Conservation (phyloP, 2,329 filamentous ascomycete species). For the Ceratocystis variospora region DNA sequence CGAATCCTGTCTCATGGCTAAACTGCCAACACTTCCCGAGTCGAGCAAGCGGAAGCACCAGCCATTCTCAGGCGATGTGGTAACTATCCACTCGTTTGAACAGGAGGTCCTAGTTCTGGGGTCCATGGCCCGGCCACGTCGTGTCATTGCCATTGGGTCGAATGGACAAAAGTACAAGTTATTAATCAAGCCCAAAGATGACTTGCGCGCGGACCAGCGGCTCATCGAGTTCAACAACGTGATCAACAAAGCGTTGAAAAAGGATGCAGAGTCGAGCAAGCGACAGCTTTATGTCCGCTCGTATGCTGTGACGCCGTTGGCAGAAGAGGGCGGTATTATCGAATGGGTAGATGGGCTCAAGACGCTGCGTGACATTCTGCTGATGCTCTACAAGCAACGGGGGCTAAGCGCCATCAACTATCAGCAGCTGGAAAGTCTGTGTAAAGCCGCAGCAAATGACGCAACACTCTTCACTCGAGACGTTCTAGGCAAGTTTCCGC, state of each 20-base stretch:
- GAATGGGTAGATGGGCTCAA: conserved; percentile 98
- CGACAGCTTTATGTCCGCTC: conserved; percentile 91
- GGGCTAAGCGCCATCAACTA: conserved; percentile 55
- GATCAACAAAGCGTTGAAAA: conserved; percentile 89
- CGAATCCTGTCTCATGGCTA: conserved; percentile 70
- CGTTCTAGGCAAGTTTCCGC: conserved; percentile 54
- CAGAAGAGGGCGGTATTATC: conserved; percentile 94
- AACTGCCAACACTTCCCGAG: conserved; percentile 60
- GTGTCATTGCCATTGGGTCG: conserved; percentile 73
- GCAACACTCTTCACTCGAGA: conserved; percentile 51
- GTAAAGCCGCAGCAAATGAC: conserved; percentile 1
- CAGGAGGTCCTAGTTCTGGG: conserved; percentile 84
- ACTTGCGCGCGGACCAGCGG: conserved; percentile 90
- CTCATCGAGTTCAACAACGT: conserved; percentile 99
- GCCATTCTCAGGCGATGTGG: conserved; percentile 73
- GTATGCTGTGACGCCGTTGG: conserved; percentile 90
- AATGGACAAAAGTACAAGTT: conserved; percentile 82
- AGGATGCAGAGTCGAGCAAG: conserved; percentile 78
- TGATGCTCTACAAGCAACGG: conserved; percentile 62
- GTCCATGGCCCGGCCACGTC: conserved; percentile 83
- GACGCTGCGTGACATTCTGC: conserved; percentile 79
- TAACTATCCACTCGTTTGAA: conserved; percentile 66
- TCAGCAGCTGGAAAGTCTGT: conserved; percentile 43
- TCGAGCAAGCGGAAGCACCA: conserved; percentile 57
- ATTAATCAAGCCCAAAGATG: conserved; percentile 95